phyloP scores from a whole-genome alignment of 345 rosid genomes.

The Brassica incana region DNA sequence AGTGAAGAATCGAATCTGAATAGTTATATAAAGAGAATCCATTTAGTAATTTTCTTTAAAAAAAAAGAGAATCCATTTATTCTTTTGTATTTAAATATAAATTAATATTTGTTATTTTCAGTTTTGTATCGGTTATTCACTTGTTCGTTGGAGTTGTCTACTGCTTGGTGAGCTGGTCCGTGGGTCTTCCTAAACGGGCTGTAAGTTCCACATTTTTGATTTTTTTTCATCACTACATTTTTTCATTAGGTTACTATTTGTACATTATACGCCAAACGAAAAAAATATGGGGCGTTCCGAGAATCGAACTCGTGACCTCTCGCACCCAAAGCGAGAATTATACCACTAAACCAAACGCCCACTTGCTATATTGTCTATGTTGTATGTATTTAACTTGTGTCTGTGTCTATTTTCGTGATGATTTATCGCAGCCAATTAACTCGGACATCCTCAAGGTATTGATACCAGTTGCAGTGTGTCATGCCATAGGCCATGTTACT shows the following conservation, averaged over 20 bases:
- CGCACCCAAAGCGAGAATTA: slow-evolving; percentile 91
- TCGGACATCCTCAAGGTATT: slow-evolving; percentile 71
- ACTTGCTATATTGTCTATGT: fast-evolving
- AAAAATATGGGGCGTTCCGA: slow-evolving; percentile 60
- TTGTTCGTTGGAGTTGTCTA: slow-evolving; percentile 89
- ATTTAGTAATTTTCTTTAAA: too few species aligned
- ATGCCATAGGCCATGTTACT: slow-evolving; percentile 91
- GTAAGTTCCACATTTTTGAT: slow-evolving; percentile 46
- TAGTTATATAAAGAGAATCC: slow-evolving; percentile 2
- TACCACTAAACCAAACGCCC: slow-evolving; percentile 92
- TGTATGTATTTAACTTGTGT: fast-evolving
- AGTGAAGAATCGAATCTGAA: slow-evolving; percentile 14
- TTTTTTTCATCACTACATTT: neutral
- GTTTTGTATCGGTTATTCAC: slow-evolving; percentile 94
- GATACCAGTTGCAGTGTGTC: slow-evolving; percentile 92
- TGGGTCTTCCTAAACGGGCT: slow-evolving; percentile 96
- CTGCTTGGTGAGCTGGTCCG: slow-evolving; percentile 85
- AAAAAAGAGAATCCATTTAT: neutral
- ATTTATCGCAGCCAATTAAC: slow-evolving; percentile 64
- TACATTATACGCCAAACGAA: neutral
- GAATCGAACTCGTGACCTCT: slow-evolving; percentile 86
- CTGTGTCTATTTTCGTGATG: neutral
- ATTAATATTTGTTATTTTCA: slow-evolving; percentile 31
- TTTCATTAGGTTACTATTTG: neutral
- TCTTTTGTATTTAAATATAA: neutral